A percentile compares a stretch with the other conserved stretches of the same genome.
Conservation (phyloP, 805 yeast genomes). For the Hanseniaspora valbyensis region DNA sequence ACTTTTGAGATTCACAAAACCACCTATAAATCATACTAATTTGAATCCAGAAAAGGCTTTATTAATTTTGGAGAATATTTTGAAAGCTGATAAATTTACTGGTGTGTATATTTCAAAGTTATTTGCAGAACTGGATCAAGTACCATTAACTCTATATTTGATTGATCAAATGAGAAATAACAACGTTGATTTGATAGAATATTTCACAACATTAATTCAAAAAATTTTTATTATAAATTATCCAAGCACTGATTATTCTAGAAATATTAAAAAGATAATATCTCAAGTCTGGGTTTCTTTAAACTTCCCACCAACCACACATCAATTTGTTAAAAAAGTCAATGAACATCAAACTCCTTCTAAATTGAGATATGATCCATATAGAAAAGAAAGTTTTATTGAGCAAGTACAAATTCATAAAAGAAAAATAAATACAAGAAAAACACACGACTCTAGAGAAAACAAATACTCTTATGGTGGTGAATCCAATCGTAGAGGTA, state of each 20-base stretch:
- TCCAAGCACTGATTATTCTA: neutral
- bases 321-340: neutral
- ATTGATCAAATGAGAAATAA: neutral
- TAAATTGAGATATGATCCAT: slow-evolving; percentile 1
- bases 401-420: neutral
- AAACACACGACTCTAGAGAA: neutral
- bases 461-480: too few relatives aligned
- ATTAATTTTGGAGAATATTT: neutral
- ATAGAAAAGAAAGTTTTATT: neutral
- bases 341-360: neutral
- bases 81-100: neutral
- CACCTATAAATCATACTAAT: neutral
- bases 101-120: neutral
- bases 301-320: neutral
- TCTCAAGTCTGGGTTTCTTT: neutral
- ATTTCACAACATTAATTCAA: neutral
- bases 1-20: too few relatives aligned
- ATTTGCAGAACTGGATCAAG: neutral
- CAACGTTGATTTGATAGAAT: neutral
- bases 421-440: neutral
- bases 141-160: neutral
- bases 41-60: neutral
- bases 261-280: neutral
- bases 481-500: too few relatives aligned
- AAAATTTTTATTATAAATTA: neutral